Evolutionary conservation across 1,284 basidiomycete species (phyloP), one percentile per base, ranked within the genome.

Genomic region (Blastosporella zonata): DNA sequence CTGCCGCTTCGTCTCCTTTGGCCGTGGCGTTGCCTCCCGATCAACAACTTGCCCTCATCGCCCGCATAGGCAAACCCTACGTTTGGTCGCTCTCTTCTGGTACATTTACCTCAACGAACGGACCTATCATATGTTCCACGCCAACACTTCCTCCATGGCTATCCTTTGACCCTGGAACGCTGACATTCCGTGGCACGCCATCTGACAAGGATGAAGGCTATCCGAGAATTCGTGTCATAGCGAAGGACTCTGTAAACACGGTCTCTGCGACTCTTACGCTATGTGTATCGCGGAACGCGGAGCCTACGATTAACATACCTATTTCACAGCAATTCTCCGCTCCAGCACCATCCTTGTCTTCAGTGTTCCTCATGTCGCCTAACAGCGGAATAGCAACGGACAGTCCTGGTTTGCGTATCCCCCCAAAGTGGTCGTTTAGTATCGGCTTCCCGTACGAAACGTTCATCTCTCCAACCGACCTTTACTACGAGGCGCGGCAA

Each of bases 341-440:
- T 8, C 65, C 69, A 28, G 85, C 82, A 55, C 74, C 75, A 6
- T 81, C 87, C 3, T 65, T 87, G 37, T 84, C 83, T 4, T 90
- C 85, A 20, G 82, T 84, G 46, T 90, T 80, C 57, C 57, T 77
- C 39, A 62, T 88, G 23, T 68, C 74, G 6, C 66, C 71, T 1
- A 69, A 72, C 37, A 87, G 87, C 17, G 79, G 81, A 13, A 66
- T 90, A 36, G 57, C 62, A 15, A 73, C 74, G 12, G 58, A 64
- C 13, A 74, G 74, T 43, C 87, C 88, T 18, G 75, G 81, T 10
- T 65, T 97, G 47, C 77, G 92, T 37, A 78, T 96, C 7, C 93
- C 92, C 1, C 79, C 81, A 1, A 70, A 74, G 23, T 97, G 93
- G 93, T 93, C 90, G 0, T 97, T 96, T 68, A 93, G 90, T 59